Evolutionary conservation across 1,284 basidiomycete genomes (phyloP), one percentile per base, ranked within the genome.

Genomic region (Papiliotrema flavescens): DNA sequence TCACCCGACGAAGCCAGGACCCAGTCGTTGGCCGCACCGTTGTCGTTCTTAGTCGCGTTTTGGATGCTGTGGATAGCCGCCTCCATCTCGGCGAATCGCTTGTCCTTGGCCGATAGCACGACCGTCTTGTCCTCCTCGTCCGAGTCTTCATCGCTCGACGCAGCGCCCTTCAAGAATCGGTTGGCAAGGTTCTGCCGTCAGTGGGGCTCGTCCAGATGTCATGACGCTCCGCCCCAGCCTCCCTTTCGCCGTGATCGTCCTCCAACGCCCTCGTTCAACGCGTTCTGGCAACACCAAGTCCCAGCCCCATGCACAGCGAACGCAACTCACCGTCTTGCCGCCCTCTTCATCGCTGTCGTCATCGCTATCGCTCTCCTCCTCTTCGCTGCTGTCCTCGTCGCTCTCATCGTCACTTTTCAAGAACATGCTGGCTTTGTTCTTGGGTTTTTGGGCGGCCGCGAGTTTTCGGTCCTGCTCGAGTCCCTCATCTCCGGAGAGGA

Each of bases 11-110:
- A 89, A 67, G 94, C 96, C 35, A 86, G 86, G 22, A 88, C 87
- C 96, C 96, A 99, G 79, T 99, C 93, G 65, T 90, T 92, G 26
- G 65, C 66, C 9, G 70, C 66, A 48, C 77, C 73, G 43, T 64
- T 57, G 6, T 62, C 57, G 67, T 94, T 95, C 80, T 93, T 95
- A 65, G 92, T 81, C 24, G 88, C 93, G 75, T 98, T 98, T 54
- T 96, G 90, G 78, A 98, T 95, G 48, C 81, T 82, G 78, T 89
- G 91, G 51, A 91, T 89, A 13, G 88, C 88, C 2, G 84, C 67
- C 53, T 78, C 76, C 69, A 78, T 75, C 65, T 77, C 76, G 44
- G 75, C 76, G 67, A 76, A 75, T 56, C 75, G 65, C 66, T 78
- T 78, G 64, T 78, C 76, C 65, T 76, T 76, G 22, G 76, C 76